Percentiles rank a stretch among this genome's conserved stretches.
Evolutionary conservation across 768 basidiomycete genomes (phyloP).

Genomic region (Leccinum aurantiacum): DNA sequence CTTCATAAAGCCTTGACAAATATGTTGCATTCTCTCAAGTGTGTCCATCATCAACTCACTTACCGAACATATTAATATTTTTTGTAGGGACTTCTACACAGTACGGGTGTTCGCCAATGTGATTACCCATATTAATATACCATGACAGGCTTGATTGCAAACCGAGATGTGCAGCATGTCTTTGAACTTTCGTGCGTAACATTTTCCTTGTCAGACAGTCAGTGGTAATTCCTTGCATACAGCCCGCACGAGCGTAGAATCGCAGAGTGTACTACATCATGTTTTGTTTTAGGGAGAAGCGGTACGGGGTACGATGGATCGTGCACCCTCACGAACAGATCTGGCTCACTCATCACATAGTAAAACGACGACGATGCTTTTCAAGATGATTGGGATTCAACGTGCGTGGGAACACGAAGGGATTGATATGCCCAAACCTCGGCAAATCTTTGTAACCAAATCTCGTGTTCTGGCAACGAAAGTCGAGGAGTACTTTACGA

Average conservation of each 20-base stretch:
- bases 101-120: conserved; percentile 10
- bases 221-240: not conserved
- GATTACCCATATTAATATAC: not conserved
- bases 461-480: conserved; percentile 65
- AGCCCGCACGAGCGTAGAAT: conserved; percentile 54
- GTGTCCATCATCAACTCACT: conserved; percentile 14
- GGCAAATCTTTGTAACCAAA: conserved; percentile 74
- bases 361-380: conserved; percentile 76
- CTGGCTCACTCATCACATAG: conserved; percentile 32
- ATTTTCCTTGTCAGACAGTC: conserved; percentile 15
- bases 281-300: conserved; percentile 68
- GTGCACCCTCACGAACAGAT: not conserved
- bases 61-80: conserved; percentile 34
- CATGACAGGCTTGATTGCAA: conserved; percentile 23
- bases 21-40: conserved; percentile 33
- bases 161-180: conserved; percentile 27
- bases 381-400: conserved; percentile 72
- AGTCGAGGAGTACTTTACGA: conserved; percentile 65
- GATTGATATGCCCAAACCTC: conserved; percentile 43
- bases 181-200: conserved; percentile 27
- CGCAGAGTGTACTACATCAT: conserved; percentile 57
- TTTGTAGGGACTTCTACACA: conserved; percentile 22
- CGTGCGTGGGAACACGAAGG: conserved; percentile 44
- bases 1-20: conserved; percentile 36
- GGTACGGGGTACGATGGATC: conserved; percentile 60